Conservation (phyloP, 257 asterid genomes). For the Gynochthodes officinalis region DNA sequence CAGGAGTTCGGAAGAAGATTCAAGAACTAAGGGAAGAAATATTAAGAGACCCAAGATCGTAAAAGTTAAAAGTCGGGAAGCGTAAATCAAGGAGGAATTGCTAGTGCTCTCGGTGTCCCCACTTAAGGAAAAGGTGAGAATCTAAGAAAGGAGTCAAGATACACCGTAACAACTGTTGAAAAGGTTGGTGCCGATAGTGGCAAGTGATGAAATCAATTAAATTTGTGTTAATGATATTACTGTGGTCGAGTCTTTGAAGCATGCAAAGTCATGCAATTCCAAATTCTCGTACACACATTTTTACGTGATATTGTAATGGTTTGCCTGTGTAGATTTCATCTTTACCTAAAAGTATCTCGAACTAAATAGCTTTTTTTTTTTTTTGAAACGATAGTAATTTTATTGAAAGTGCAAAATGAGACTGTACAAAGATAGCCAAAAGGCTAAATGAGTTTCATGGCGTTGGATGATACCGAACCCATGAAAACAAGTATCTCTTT, state of each 20-base stretch:
- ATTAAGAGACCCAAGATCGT: slow-evolving; percentile 32
- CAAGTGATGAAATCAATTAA: slow-evolving; percentile 19
- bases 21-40: slow-evolving; percentile 40
- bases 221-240: background rate
- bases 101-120: slow-evolving; percentile 33
- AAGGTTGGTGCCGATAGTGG: slow-evolving; percentile 33
- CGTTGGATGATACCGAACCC: no score
- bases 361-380: no score
- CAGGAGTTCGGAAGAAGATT: slow-evolving; percentile 29
- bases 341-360: no score
- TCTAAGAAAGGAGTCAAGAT: slow-evolving; percentile 25
- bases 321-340: no score
- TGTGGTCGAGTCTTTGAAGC: background rate
- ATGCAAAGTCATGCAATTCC: background rate
- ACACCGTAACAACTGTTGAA: slow-evolving; percentile 18
- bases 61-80: slow-evolving; percentile 35
- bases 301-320: no score
- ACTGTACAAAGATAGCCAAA: no score
- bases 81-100: slow-evolving; percentile 40
- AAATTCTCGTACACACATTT: background rate
- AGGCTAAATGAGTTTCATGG: no score
- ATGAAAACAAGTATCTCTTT: no score
- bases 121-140: slow-evolving; percentile 27
- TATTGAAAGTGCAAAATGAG: no score
- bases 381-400: no score